Evolutionary conservation across 2,329 filamentous ascomycete species (phyloP).

Genomic region (Trematosphaeria pertusa): DNA sequence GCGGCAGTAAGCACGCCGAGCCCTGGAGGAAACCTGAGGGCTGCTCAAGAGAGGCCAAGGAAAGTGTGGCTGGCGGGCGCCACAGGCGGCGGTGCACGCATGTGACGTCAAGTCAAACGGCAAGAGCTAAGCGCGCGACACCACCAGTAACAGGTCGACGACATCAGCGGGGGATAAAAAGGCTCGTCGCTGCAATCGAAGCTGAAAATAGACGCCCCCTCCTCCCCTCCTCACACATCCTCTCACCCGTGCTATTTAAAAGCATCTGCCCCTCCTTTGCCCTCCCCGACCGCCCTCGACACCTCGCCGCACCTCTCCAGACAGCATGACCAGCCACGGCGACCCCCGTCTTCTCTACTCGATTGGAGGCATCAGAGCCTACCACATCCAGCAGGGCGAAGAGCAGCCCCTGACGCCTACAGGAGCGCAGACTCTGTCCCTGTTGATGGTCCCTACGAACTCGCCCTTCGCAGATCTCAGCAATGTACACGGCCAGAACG

Average conservation of each 20-base stretch:
- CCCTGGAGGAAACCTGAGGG: too few relatives aligned
- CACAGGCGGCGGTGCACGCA: conserved; percentile 6
- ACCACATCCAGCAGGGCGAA: conserved; percentile 86
- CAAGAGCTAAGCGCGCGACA: conserved; percentile 23
- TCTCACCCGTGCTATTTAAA: conserved; percentile 11
- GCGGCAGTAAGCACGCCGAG: too few relatives aligned
- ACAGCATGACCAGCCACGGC: conserved; percentile 58
- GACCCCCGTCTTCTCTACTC: conserved; percentile 64
- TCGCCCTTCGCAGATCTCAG: conserved; percentile 68
- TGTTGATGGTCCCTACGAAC: conserved; percentile 94
- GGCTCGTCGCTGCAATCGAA: conserved; percentile 10
- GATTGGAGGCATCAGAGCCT: conserved; percentile 86
- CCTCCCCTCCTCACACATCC: background rate
- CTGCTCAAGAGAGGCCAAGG: conserved; percentile 1
- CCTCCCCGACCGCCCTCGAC: background rate
- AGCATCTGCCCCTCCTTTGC: background rate
- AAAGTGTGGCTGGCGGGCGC: background rate
- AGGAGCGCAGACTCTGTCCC: conserved; percentile 87
- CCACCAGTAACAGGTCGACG: conserved; percentile 9
- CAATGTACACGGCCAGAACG: conserved; percentile 63
- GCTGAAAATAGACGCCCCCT: conserved; percentile 14
- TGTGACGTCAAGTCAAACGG: too few relatives aligned
- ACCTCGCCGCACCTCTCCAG: conserved; percentile 4
- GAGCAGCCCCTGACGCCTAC: conserved; percentile 83
- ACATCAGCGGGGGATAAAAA: conserved; percentile 14